Evolutionary conservation across 768 basidiomycete species (phyloP), one percentile per base, ranked within the genome.

Genomic region (Termitomyces sp.): DNA sequence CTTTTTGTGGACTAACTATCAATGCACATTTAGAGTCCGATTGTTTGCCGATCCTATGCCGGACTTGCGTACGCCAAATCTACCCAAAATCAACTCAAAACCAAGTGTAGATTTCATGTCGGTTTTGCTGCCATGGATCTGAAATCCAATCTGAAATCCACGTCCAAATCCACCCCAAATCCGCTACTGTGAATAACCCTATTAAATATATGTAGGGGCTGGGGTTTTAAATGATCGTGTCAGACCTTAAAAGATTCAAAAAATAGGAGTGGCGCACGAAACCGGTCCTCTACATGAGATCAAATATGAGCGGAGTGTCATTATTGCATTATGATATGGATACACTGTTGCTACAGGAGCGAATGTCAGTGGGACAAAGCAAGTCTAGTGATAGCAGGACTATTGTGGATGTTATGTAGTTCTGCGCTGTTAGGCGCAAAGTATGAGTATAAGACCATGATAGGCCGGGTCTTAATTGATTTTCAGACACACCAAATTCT

Each of bases 321-420:
- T 64, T 53, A 24, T 59, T 64, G 66, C 56, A 35, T 64, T 60
- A 58, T 44, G 58, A 45, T 65, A 65, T 15, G 64, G 58, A 62
- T 65, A 65, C 63, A 65, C 32, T 65, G 56, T 55, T 61, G 62
- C 64, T 61, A 61, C 58, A 58, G 51, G 42, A 67, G 52, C 56
- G 39, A 59, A 56, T 62, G 62, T 61, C 58, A 55, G 42, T 51
- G 44, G 15, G 44, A 48, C 28, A 42, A 55, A 61, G 55, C 64
- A 59, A 59, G 52, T 67, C 62, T 65, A 67, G 45, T 53, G 39
- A 36, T 49, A 54, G 28, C 22, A 56, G 36, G 24, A 57, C 20
- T 51, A 53, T 53, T 44, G 42, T 60, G 58, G 55, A 54, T 55
- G 48, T 50, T 49, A 36, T 42, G 32, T 55, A 57, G 55, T 51